These are phyloP conservation scores for Sporisorium iseilematis-ciliati DNA, from an alignment of 1,284 basidiomycete species.

Conservation along the genomic window DNA sequence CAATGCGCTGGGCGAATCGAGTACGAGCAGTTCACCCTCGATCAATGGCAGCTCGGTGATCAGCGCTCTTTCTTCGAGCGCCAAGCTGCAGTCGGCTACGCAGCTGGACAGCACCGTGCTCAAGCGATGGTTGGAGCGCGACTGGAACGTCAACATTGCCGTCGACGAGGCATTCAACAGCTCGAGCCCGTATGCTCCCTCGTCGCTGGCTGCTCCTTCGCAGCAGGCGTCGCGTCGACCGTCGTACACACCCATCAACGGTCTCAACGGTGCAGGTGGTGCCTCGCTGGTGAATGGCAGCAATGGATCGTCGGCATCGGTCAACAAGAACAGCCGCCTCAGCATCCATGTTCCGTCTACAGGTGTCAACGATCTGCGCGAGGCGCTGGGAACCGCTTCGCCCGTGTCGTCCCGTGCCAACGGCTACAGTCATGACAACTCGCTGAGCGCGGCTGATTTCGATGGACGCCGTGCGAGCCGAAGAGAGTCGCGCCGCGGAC, in stretches of 20 bases:
- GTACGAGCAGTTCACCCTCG: conserved; percentile 33
- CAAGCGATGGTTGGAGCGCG: conserved; percentile 60
- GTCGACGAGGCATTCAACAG: conserved; percentile 57
- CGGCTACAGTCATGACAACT: conserved; percentile 25
- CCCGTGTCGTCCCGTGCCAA: conserved; percentile 17
- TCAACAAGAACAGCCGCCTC: conserved; percentile 22
- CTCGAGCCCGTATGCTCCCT: conserved; percentile 37
- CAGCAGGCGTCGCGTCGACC: conserved; percentile 39
- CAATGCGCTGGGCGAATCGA: conserved; percentile 41
- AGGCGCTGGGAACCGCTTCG: conserved; percentile 39
- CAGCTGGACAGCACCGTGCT: conserved; percentile 47
- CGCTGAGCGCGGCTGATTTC: conserved; percentile 14
- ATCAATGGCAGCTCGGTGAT: conserved; percentile 40
- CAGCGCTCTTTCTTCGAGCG: conserved; percentile 45
- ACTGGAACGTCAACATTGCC: conserved; percentile 63
- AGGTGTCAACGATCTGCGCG: conserved; percentile 55
- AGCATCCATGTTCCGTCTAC: conserved; percentile 33
- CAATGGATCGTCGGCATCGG: conserved; percentile 35
- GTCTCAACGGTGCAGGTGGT: conserved; percentile 17
- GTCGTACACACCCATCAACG: conserved; percentile 41
- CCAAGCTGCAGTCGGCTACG: conserved; percentile 55
- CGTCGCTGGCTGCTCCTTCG: conserved; percentile 24
- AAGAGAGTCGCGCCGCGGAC: conserved; percentile 40
- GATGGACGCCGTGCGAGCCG: conserved; percentile 40
- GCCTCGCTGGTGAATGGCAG: conserved; percentile 31